A percentile compares a stretch with the other conserved stretches of the same genome.
Evolutionary conservation across 1,284 basidiomycete species (phyloP).

Genomic region (Mycosarcoma mackinlayi): DNA sequence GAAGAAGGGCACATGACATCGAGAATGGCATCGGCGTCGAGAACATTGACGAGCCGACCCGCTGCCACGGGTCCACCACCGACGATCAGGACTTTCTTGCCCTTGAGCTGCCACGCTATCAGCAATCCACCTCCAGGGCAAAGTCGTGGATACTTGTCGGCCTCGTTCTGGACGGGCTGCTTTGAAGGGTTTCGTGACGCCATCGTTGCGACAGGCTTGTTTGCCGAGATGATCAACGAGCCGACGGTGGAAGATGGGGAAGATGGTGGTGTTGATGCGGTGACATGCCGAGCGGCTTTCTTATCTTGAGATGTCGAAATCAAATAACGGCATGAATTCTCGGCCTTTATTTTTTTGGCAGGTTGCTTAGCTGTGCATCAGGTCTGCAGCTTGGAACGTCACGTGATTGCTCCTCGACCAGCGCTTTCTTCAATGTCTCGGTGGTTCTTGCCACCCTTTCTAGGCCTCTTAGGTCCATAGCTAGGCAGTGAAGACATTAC

Average conservation of each 20-base stretch:
- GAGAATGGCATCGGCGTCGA: slow-evolving; percentile 65
- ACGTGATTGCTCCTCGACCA: slow-evolving; percentile 15
- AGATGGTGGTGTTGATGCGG: no score
- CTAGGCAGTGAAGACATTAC: no score
- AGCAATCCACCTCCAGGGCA: slow-evolving; percentile 77
- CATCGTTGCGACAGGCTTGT: slow-evolving; percentile 10
- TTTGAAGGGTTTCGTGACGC: slow-evolving; percentile 41
- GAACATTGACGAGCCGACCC: slow-evolving; percentile 68
- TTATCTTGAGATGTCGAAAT: slow-evolving; percentile 3
- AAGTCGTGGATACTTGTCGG: slow-evolving; percentile 57
- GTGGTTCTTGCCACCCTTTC: background rate
- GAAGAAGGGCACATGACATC: slow-evolving; percentile 63
- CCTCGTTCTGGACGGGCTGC: slow-evolving; percentile 12
- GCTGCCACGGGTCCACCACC: slow-evolving; percentile 89
- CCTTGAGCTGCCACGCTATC: slow-evolving; percentile 86
- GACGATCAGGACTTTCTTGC: slow-evolving; percentile 82
- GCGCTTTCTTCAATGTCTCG: background rate
- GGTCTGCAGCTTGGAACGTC: slow-evolving; percentile 18
- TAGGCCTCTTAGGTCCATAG: no score
- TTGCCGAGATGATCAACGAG: background rate
- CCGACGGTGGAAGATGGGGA: no score
- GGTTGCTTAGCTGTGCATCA: slow-evolving; percentile 14
- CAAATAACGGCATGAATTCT: slow-evolving; percentile 12
- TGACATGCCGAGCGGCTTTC: slow-evolving; percentile 5
- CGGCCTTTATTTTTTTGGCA: slow-evolving; percentile 1